Percentiles rank a stretch among this genome's conserved stretches.
Conservation (phyloP, 78 protist genomes). For the Monocercomonoides exilis region DNA sequence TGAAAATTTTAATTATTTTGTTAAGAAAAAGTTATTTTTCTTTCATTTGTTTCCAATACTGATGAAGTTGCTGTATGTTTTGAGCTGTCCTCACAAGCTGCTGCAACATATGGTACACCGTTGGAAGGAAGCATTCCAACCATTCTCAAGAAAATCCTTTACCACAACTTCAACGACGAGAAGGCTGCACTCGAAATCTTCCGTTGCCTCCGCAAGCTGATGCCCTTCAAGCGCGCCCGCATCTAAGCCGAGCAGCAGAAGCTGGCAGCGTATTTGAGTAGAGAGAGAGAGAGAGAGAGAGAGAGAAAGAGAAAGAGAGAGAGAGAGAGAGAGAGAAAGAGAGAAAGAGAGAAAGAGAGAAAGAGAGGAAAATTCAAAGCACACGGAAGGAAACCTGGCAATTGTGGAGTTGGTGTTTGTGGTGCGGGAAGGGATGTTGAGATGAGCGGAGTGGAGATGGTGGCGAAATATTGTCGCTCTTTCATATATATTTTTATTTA, state of each 20-base stretch:
- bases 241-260: background rate
- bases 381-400: background rate
- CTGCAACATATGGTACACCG: no score
- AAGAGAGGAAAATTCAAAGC: background rate
- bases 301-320: no score
- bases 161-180: background rate
- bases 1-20: no score
- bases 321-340: no score
- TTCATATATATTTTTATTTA: no score
- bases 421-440: background rate
- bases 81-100: no score
- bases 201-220: background rate
- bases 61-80: no score
- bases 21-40: no score
- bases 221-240: background rate
- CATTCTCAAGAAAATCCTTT: background rate
- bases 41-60: no score
- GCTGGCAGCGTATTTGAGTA: background rate
- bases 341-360: no score
- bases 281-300: no score
- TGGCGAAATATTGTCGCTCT: no score
- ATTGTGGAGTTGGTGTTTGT: background rate
- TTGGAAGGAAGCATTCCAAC: background rate
- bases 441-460: background rate
- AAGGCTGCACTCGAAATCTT: background rate